Evolutionary conservation across 306 rosid genomes (phyloP).

Genomic region (Argentina anserina): DNA sequence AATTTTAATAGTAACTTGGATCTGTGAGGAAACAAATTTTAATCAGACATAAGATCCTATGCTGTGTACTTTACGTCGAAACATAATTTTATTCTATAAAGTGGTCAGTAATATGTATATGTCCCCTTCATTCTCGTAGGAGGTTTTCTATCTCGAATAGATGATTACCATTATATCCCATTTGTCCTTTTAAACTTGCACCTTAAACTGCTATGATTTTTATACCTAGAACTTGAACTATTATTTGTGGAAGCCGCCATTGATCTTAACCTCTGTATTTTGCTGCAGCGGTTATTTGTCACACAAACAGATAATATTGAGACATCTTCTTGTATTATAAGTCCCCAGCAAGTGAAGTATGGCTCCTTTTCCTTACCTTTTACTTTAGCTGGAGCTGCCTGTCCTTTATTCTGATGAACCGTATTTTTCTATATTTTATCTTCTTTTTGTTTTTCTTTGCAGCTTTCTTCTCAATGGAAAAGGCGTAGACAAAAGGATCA

Average conservation of each 20-base stretch:
- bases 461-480: slow-evolving; percentile 92
- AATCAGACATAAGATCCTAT: neutral
- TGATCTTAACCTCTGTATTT: slow-evolving; percentile 17
- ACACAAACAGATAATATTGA: slow-evolving; percentile 70
- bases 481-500: slow-evolving; percentile 59
- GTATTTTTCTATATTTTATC: neutral
- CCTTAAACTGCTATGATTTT: slow-evolving; percentile 1
- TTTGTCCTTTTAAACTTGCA: neutral
- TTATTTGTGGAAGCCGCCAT: slow-evolving; percentile 3
- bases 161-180: neutral
- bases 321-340: slow-evolving; percentile 78
- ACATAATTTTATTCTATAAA: neutral
- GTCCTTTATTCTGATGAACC: slow-evolving; percentile 29
- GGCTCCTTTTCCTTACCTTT: slow-evolving; percentile 19
- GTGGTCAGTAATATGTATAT: neutral
- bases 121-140: neutral
- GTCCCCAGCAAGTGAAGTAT: slow-evolving; percentile 89
- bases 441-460: slow-evolving; percentile 27
- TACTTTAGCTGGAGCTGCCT: slow-evolving; percentile 11
- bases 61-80: neutral
- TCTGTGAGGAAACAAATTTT: neutral
- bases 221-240: neutral
- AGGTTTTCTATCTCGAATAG: neutral
- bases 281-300: slow-evolving; percentile 68
- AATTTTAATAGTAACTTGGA: neutral